A percentile compares a stretch with the other conserved stretches of the same genome.
phyloP scores from a whole-genome alignment of 2,329 filamentous ascomycete genomes.

The Macroventuria anomochaeta region DNA sequence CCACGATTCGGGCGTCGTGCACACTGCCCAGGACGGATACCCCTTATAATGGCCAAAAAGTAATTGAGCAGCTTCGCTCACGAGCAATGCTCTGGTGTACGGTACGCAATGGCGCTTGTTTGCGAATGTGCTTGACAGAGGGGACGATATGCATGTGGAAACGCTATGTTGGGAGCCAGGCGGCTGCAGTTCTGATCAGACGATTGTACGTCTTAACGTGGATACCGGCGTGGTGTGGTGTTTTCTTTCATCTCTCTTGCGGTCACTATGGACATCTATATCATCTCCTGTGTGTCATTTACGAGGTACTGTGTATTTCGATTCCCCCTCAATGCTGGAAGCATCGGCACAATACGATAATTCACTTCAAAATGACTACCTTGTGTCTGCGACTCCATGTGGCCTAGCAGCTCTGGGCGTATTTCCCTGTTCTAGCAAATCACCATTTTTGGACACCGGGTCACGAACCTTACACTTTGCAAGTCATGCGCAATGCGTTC shows the following conservation, averaged over 20 bases:
- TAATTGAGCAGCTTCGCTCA: slow-evolving; percentile 42
- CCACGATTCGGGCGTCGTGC: slow-evolving; percentile 41
- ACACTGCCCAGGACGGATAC: slow-evolving; percentile 48
- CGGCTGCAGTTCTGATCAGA: slow-evolving; percentile 36
- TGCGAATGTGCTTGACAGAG: slow-evolving; percentile 29
- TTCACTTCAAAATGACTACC: slow-evolving; percentile 11
- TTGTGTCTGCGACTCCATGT: neutral
- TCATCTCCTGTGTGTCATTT: slow-evolving; percentile 37
- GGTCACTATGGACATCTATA: slow-evolving; percentile 37
- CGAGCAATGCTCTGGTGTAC: slow-evolving; percentile 32
- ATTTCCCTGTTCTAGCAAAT: slow-evolving; percentile 15
- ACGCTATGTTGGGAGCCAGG: slow-evolving; percentile 41
- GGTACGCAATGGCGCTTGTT: slow-evolving; percentile 32
- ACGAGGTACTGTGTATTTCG: slow-evolving; percentile 43
- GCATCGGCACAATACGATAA: slow-evolving; percentile 35
- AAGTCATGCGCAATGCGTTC: slow-evolving; percentile 11
- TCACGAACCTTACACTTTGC: slow-evolving; percentile 3
- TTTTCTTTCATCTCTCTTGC: slow-evolving; percentile 36
- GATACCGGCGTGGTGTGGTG: slow-evolving; percentile 44
- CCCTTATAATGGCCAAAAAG: slow-evolving; percentile 48
- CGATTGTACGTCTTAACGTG: slow-evolving; percentile 46
- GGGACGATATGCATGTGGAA: slow-evolving; percentile 39
- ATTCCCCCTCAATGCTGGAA: slow-evolving; percentile 33
- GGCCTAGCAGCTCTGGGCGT: slow-evolving; percentile 16
- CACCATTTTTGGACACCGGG: slow-evolving; percentile 10